Base-by-base conservation (phyloP, 306 rosid genomes). In the Ammopiptanthus mongolicus region DNA sequence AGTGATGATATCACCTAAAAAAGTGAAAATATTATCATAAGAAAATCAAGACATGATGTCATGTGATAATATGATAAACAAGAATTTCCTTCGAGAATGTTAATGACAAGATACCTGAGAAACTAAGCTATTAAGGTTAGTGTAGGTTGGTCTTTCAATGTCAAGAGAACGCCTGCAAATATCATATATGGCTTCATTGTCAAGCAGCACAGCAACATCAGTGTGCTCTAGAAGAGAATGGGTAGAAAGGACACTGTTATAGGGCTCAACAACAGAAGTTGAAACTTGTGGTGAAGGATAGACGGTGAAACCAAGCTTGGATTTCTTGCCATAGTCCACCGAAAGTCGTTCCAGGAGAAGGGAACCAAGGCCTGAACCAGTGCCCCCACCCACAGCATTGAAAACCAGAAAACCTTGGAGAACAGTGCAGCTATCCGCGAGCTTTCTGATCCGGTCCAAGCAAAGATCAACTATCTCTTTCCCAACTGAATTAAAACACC, bases 261-360 rank as follows among this genome's bases (percentile, higher is more conserved):
- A 90, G 60, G 96, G 96, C 88, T 90, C 96, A 79, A 90, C 96
- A 53, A 88, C 93, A 60, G 96, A 90, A 50, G 96, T 90, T 50
- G 93, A 90, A 28, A 90, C 96, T 72, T 90, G 93, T 0, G 96
- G 96, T 3, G 96, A n/a, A n/a, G 96, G 96, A 55, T 90, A 90
- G 39, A 90, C 96, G 8, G 93, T 90, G 80, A 90, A 90, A 18
- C 96, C 96, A 10, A 90, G 93, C 90, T 90, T 90, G 17, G 96
- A 90, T 73, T 90, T 90, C 78, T 90, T 90, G 69, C 96, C 96
- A 44, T 90, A 90, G 81, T 90, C 96, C 59, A 90, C 96, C 0
- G 96, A 90, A 29, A 90, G 90, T 5, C 96, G 93, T 72, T 88
- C 96, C 37, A 90, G 75, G 33, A 90, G 80, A 71, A 90, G 96